These are phyloP conservation scores for Penicillium daleae DNA, from an alignment of 495 filamentous ascomycete species.

Conservation along the genomic window DNA sequence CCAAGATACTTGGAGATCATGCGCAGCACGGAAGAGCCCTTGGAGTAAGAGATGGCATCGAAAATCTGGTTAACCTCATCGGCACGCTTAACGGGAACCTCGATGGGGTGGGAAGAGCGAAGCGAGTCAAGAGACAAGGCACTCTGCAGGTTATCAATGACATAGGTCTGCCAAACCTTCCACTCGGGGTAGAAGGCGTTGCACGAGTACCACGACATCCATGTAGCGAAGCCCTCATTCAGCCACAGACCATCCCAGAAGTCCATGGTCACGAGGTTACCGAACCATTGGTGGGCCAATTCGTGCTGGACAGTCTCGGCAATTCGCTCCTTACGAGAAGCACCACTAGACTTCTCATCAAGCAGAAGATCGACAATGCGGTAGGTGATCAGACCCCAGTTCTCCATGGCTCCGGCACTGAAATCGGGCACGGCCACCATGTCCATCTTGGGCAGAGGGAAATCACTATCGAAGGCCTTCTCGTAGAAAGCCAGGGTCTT, in stretches of 20 bases:
- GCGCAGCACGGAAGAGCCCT: conserved; percentile 92
- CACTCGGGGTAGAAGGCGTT: conserved; percentile 90
- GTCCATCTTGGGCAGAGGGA: conserved; percentile 86
- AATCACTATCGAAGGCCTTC: conserved; percentile 57
- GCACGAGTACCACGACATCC: conserved; percentile 69
- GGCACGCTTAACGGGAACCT: conserved; percentile 92
- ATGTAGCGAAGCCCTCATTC: conserved; percentile 97
- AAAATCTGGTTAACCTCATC: conserved; percentile 99
- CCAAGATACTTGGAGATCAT: conserved; percentile 98
- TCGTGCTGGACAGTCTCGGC: conserved; percentile 97
- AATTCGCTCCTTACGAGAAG: conserved; percentile 90
- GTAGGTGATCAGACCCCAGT: conserved; percentile 97
- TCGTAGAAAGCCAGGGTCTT: conserved; percentile 58
- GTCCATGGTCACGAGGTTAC: conserved; percentile 98
- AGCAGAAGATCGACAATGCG: conserved; percentile 88
- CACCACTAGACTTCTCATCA: conserved; percentile 88
- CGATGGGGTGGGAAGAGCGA: conserved; percentile 93
- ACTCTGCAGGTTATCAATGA: conserved; percentile 86
- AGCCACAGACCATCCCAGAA: conserved; percentile 99
- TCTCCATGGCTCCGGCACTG: conserved; percentile 95
- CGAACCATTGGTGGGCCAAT: conserved; percentile 98
- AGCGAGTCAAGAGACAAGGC: conserved; percentile 88
- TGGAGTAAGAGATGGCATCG: conserved; percentile 96
- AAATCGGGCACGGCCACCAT: conserved; percentile 98
- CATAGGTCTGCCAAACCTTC: conserved; percentile 98